Evolutionary conservation across 192 early-diverging fungal genomes (phyloP), one percentile per base, ranked within the genome.

Genomic region (Pilobolus umbonatus): DNA sequence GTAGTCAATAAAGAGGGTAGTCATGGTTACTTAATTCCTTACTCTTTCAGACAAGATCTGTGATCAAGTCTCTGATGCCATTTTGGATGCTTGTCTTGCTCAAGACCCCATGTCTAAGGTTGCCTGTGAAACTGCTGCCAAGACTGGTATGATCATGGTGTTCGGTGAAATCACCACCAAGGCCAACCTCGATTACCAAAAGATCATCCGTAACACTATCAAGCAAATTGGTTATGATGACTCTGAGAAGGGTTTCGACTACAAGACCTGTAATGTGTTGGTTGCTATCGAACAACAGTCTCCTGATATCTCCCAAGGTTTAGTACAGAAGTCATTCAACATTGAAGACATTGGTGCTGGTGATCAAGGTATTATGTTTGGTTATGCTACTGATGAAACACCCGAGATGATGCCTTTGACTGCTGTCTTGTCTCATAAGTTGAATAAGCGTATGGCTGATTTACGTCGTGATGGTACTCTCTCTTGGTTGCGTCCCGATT

Each of bases 141-240:
- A 99, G 88, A 99, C 96, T 65, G 96, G 96, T 73, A 94, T 99
- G 91, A 87, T 99, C 80, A 96, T 99, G 93, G 96, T 99, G 31
- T 92, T 99, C 73, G 96, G 96, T 75, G 96, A 99, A 81, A 99
- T 99, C 82, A 94, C 94, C 68, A 99, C 95, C 88, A 93, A 93
- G 84, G 95, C 96, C 40, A 76, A 68, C 52, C 79, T 99, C 54
- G 96, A 99, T 85, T 99, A 96, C 88, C 96, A 99, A 79, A 94
- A 95, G 88, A 92, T 99, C 72, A 95, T 99, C 73, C 93, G 96
- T 80, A 84, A 95, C 75, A 92, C 94, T 71, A 87, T 99, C 85
- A 95, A 96, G 87, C 85, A 93, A 68, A 99, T 99, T 69, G 96
- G 96, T 63, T 99, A 97, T 73, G 96, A 99, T 79, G 91, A 93